Conservation (phyloP, 768 basidiomycete genomes). For the Termitomyces sp. region DNA sequence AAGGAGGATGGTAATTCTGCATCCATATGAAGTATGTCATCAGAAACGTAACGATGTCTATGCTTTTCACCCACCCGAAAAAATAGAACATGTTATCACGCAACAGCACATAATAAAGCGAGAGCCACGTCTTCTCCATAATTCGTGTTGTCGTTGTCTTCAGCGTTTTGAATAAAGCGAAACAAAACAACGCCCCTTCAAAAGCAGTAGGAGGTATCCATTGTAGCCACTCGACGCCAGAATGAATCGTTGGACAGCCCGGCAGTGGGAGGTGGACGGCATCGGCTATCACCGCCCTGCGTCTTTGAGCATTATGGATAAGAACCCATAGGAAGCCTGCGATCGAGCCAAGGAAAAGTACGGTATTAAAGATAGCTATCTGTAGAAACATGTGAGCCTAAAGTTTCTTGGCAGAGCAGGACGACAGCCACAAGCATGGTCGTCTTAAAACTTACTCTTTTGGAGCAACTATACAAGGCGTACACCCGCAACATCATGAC, state of each 20-base stretch:
- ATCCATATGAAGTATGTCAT: neutral
- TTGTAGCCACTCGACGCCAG: conserved; percentile 13
- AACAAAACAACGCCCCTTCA: conserved; percentile 37
- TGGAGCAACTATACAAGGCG: conserved; percentile 35
- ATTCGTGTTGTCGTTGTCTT: conserved; percentile 20
- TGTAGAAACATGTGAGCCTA: conserved; percentile 3
- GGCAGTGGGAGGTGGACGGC: conserved; percentile 32
- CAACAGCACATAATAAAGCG: conserved; percentile 31
- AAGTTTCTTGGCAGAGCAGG: neutral
- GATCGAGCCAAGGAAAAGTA: conserved; percentile 38
- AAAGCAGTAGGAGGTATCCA: conserved; percentile 20
- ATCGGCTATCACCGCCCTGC: conserved; percentile 31
- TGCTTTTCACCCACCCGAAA: conserved; percentile 25
- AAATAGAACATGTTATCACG: conserved; percentile 43
- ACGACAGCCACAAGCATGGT: neutral
- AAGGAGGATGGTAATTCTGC: conserved; percentile 32
- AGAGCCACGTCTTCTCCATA: conserved; percentile 19
- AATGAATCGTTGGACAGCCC: conserved; percentile 11
- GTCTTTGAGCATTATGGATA: conserved; percentile 28
- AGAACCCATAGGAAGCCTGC: conserved; percentile 37
- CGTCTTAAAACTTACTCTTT: conserved; percentile 23
- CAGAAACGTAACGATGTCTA: neutral
- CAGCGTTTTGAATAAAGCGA: conserved; percentile 31
- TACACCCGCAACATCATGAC: conserved; percentile 44
- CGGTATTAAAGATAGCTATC: conserved; percentile 33